Percentiles rank a stretch among this genome's conserved stretches.
Conservation (phyloP, 2,329 filamentous ascomycete genomes). For the Sclerotinia trifoliorum region DNA sequence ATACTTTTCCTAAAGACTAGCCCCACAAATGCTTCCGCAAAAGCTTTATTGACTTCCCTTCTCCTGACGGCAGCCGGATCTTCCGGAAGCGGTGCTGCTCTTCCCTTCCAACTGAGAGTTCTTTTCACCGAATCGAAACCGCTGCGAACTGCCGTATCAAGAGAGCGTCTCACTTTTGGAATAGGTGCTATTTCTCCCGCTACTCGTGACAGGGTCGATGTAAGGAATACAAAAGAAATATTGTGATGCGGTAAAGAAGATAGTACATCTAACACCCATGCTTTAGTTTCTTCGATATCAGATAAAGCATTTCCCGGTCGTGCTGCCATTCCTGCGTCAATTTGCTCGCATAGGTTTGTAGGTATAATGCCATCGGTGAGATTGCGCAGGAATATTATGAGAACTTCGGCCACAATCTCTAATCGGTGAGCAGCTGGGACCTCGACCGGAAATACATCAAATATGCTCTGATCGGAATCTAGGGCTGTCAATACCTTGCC, state of each 20-base stretch:
- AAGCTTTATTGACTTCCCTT: conserved; percentile 57
- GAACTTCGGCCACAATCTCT: conserved; percentile 68
- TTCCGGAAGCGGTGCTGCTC: conserved; percentile 39
- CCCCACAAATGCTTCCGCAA: conserved; percentile 64
- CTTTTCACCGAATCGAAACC: conserved; percentile 34
- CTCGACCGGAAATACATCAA: conserved; percentile 61
- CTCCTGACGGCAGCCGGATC: conserved; percentile 54
- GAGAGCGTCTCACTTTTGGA: conserved; percentile 28
- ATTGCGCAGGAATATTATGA: conserved; percentile 72
- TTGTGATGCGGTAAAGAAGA: conserved; percentile 73
- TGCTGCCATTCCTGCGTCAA: conserved; percentile 57
- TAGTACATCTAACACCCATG: conserved; percentile 70
- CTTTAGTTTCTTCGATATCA: conserved; percentile 55
- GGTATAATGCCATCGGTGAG: conserved; percentile 80
- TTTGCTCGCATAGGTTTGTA: conserved; percentile 64
- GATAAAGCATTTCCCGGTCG: conserved; percentile 45
- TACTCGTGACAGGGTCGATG: conserved; percentile 67
- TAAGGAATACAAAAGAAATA: conserved; percentile 85
- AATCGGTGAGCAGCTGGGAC: conserved; percentile 65
- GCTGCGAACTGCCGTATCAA: conserved; percentile 27
- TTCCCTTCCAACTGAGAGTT: conserved; percentile 36
- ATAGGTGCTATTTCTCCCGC: conserved; percentile 53
- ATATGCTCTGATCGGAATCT: conserved; percentile 65
- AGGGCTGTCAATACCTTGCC: conserved; percentile 60
- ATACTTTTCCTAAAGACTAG: conserved; percentile 57